Evolutionary conservation across 1,284 basidiomycete genomes (phyloP).

Genomic region (Singerocomus rubriflavus): DNA sequence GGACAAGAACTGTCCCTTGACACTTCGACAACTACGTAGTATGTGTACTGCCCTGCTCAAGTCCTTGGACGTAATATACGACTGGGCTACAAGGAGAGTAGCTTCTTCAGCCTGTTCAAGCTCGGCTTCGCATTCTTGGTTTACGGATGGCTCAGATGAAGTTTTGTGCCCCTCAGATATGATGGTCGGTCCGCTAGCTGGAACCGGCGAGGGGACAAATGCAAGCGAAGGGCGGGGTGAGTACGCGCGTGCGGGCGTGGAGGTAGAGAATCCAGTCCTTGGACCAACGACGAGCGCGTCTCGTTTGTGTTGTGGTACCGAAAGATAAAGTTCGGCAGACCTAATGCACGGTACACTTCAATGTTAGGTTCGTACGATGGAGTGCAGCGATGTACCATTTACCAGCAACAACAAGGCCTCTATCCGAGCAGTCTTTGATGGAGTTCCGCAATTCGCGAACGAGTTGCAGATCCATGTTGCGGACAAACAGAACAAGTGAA

Average conservation of each 20-base stretch:
- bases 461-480: slow-evolving; percentile 32
- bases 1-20: slow-evolving; percentile 75
- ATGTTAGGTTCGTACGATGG: slow-evolving; percentile 13
- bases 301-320: slow-evolving; percentile 52
- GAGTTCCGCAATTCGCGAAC: slow-evolving; percentile 49
- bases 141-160: slow-evolving; percentile 25
- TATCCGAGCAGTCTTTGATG: slow-evolving; percentile 57
- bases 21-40: slow-evolving; percentile 60
- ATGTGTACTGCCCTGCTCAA: slow-evolving; percentile 72
- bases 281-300: slow-evolving; percentile 24
- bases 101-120: slow-evolving; percentile 66
- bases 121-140: slow-evolving; percentile 40
- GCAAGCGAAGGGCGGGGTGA: slow-evolving; percentile 38
- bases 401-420: slow-evolving; percentile 58
- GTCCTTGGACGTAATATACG: slow-evolving; percentile 78
- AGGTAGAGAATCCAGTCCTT: slow-evolving; percentile 41
- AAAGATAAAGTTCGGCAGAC: slow-evolving; percentile 71
- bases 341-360: slow-evolving; percentile 36
- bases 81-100: slow-evolving; percentile 66
- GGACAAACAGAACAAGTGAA: background rate
- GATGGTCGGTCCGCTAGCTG: slow-evolving; percentile 23
- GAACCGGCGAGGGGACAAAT: slow-evolving; percentile 39
- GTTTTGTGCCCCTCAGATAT: slow-evolving; percentile 28
- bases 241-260: slow-evolving; percentile 49
- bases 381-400: slow-evolving; percentile 58